Conservation (phyloP, 2,329 filamentous ascomycete genomes). For the Cladorrhinum sp. region DNA sequence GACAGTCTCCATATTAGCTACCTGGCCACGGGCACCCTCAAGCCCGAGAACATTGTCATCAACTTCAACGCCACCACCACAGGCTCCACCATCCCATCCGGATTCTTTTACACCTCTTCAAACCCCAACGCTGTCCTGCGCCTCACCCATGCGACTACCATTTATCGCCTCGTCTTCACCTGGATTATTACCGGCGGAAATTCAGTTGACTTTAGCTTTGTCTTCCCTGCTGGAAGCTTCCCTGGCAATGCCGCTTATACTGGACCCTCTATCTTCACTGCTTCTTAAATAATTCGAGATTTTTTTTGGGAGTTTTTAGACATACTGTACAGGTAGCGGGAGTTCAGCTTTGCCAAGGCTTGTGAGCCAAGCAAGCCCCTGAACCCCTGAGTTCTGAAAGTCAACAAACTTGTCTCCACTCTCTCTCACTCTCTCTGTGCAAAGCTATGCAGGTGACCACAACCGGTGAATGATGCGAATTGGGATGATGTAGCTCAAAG, state of each 20-base stretch:
- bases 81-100: slow-evolving; percentile 2
- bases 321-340: too few species aligned
- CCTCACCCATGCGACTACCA: background rate
- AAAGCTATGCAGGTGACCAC: too few species aligned
- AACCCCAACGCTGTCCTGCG: background rate
- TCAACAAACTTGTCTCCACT: background rate
- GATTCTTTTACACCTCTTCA: background rate
- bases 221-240: background rate
- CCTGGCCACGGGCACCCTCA: slow-evolving; percentile 1
- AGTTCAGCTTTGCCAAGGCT: background rate
- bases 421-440: too few species aligned
- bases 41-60: slow-evolving; percentile 5
- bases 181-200: background rate
- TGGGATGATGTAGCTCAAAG: too few species aligned
- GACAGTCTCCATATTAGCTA: background rate
- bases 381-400: background rate
- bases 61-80: slow-evolving; percentile 6
- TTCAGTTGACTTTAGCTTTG: background rate
- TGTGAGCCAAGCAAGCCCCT: background rate
- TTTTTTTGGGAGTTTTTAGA: background rate
- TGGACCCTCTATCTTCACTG: background rate
- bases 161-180: slow-evolving; percentile 2
- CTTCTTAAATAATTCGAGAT: background rate
- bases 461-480: too few species aligned
- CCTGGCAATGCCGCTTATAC: background rate